These are phyloP conservation scores for Rhodamnia argentea DNA, from an alignment of 345 rosid species.

Conservation along the genomic window DNA sequence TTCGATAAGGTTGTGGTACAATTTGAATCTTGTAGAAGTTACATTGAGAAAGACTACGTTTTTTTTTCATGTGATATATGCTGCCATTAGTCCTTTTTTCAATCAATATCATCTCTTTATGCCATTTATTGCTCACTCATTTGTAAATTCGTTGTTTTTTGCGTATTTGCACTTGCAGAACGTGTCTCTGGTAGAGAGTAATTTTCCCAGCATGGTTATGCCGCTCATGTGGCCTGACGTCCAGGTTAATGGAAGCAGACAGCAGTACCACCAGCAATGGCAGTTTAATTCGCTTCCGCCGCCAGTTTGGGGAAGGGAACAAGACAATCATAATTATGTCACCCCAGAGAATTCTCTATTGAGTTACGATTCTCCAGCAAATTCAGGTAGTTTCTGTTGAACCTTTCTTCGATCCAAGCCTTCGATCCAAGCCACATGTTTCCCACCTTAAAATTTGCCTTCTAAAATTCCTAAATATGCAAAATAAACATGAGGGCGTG, in stretches of 20 bases:
- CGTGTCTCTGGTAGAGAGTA: slow-evolving; percentile 54
- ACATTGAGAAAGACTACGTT: background rate
- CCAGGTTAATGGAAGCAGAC: slow-evolving; percentile 41
- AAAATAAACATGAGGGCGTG: background rate
- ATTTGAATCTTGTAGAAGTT: background rate
- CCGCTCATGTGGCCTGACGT: slow-evolving; percentile 65
- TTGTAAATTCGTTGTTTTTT: background rate
- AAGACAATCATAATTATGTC: slow-evolving; percentile 33
- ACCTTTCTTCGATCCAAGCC: background rate
- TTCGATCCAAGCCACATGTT: background rate
- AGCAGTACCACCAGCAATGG: slow-evolving; percentile 66
- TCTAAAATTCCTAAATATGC: background rate
- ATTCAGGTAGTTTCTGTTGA: slow-evolving; percentile 38
- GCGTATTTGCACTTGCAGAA: slow-evolving; percentile 22
- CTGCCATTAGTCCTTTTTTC: background rate
- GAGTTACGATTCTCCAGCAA: slow-evolving; percentile 55
- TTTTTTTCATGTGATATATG: background rate
- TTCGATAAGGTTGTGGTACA: background rate
- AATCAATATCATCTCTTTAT: background rate
- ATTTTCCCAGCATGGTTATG: slow-evolving; percentile 43
- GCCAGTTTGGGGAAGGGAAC: slow-evolving; percentile 66
- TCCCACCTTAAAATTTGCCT: background rate
- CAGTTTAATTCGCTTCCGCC: slow-evolving; percentile 46
- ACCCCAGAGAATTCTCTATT: slow-evolving; percentile 49
- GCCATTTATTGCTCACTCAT: background rate